phyloP scores from a whole-genome alignment of 2,329 filamentous ascomycete genomes.

The Trichoderma brevicompactum region DNA sequence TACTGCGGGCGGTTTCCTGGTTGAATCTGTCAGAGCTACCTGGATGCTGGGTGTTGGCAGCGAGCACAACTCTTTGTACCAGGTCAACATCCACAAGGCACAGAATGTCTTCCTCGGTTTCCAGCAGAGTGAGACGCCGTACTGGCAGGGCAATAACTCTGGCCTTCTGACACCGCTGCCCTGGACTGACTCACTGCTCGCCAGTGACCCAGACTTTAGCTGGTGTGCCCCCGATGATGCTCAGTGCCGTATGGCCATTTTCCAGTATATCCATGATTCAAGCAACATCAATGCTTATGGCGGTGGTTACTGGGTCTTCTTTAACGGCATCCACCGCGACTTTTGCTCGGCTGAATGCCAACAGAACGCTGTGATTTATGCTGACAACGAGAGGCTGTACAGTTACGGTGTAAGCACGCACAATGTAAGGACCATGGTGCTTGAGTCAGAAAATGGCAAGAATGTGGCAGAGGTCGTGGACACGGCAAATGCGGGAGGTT shows the following conservation, averaged over 20 bases:
- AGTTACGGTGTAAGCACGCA: constrained; percentile 40
- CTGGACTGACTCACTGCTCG: constrained; percentile 39
- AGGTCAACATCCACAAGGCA: constrained; percentile 55
- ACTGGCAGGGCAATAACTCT: constrained; percentile 44
- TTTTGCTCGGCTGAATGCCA: constrained; percentile 31
- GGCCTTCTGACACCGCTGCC: constrained; percentile 45
- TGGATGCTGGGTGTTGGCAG: constrained; percentile 58
- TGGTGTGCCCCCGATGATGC: constrained; percentile 36
- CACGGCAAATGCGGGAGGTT: constrained; percentile 36
- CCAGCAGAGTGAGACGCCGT: constrained; percentile 54
- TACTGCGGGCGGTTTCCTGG: constrained; percentile 51
- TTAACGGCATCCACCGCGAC: constrained; percentile 33
- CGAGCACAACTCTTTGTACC: constrained; percentile 58
- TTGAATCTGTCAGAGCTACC: constrained; percentile 50
- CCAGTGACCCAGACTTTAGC: constrained; percentile 37
- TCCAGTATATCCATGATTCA: constrained; percentile 30
- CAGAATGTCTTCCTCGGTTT: constrained; percentile 49
- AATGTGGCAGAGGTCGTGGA: constrained; percentile 30
- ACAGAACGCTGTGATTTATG: constrained; percentile 32
- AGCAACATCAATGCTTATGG: constrained; percentile 33
- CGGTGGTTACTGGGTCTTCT: constrained; percentile 38
- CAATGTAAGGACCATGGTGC: constrained; percentile 38
- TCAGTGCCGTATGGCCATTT: constrained; percentile 32
- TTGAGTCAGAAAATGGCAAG: constrained; percentile 34
- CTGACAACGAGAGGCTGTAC: constrained; percentile 32